Conservation (phyloP, 805 yeast species). For the Cyberlindnera americana region DNA sequence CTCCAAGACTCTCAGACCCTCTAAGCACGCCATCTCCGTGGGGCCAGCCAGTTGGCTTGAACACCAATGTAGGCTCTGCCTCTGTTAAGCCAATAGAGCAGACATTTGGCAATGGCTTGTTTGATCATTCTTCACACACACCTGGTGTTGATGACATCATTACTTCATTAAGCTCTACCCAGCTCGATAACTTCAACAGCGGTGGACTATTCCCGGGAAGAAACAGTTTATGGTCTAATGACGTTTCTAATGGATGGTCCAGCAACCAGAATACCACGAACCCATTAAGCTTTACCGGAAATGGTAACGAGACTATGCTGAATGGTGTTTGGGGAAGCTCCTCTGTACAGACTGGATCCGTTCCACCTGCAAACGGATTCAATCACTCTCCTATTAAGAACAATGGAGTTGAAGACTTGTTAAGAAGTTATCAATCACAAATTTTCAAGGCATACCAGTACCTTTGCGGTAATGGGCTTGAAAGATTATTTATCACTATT, state of each 20-base stretch:
- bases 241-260: slow-evolving; percentile 6
- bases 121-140: slow-evolving; percentile 3
- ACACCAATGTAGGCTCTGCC: slow-evolving; percentile 1
- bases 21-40: slow-evolving; percentile 9
- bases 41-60: slow-evolving; percentile 2
- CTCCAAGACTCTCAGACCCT: slow-evolving; percentile 7
- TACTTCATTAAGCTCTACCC: slow-evolving; percentile 4
- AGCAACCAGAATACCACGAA: no score
- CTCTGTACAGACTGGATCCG: background rate
- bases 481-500: slow-evolving; percentile 1
- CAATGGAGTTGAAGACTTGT: slow-evolving; percentile 4
- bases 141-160: slow-evolving; percentile 9
- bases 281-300: no score
- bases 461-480: slow-evolving; percentile 3
- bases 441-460: slow-evolving; percentile 10
- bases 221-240: slow-evolving; percentile 7
- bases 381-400: background rate
- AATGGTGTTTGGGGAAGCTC: background rate
- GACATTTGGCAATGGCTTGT: slow-evolving; percentile 1
- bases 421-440: slow-evolving; percentile 9
- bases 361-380: background rate
- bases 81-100: slow-evolving; percentile 1
- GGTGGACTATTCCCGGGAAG: slow-evolving; percentile 9
- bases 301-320: no score
- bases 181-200: slow-evolving; percentile 10